Evolutionary conservation across 2,329 filamentous ascomycete genomes (phyloP).

Genomic region (Coniosporium tulheliwenetii): DNA sequence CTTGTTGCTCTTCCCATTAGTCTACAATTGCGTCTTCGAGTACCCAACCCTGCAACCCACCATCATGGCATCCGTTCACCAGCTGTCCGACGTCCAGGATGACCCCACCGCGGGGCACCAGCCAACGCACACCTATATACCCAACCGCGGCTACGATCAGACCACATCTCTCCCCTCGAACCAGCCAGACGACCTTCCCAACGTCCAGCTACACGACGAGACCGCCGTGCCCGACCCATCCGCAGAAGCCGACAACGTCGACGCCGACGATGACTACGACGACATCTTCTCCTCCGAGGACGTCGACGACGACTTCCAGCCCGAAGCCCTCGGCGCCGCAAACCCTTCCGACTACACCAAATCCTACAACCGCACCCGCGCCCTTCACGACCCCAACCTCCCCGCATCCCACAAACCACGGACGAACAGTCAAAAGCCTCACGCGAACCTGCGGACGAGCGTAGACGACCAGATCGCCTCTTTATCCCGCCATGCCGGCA

Average conservation of each 20-base stretch:
- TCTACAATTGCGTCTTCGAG: too few species aligned
- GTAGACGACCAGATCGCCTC: slow-evolving; percentile 79
- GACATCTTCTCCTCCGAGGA: slow-evolving; percentile 46
- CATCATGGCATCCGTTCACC: background rate
- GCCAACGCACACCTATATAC: slow-evolving; percentile 14
- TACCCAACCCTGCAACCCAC: background rate
- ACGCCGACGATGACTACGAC: slow-evolving; percentile 47
- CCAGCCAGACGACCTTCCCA: slow-evolving; percentile 5
- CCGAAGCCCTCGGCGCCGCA: slow-evolving; percentile 39
- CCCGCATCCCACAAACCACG: slow-evolving; percentile 44
- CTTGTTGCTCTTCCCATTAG: too few species aligned
- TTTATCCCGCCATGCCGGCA: slow-evolving; percentile 71
- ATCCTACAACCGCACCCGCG: slow-evolving; percentile 72
- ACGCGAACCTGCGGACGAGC: slow-evolving; percentile 61
- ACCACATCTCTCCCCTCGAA: slow-evolving; percentile 1
- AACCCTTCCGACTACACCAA: slow-evolving; percentile 61
- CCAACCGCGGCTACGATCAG: slow-evolving; percentile 15
- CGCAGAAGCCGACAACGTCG: slow-evolving; percentile 41
- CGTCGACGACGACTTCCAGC: slow-evolving; percentile 34
- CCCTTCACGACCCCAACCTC: slow-evolving; percentile 40
- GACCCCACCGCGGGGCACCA: slow-evolving; percentile 7
- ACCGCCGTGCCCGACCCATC: slow-evolving; percentile 5
- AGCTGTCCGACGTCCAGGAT: background rate
- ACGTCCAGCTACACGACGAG: slow-evolving; percentile 5
- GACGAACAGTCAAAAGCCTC: slow-evolving; percentile 59